Base-by-base conservation (phyloP, 345 rosid species). In the Ceriops zippeliana region DNA sequence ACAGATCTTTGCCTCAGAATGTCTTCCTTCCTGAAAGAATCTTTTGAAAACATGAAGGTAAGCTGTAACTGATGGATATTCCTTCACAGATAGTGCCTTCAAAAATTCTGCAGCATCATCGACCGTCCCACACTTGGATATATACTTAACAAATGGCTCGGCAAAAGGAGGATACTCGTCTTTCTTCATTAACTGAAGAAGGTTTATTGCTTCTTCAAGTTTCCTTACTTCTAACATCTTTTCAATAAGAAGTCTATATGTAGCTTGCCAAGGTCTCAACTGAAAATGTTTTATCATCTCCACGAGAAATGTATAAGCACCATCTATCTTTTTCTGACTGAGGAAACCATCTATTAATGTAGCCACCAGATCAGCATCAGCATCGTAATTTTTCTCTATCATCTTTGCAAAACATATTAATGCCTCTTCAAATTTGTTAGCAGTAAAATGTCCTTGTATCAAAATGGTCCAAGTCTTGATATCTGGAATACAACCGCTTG, bases 381-480 rank as follows among this genome's bases (percentile, higher is more conserved):
- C 67, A 75, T 79, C 68, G 11, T 66, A 71, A 65, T 77, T 77
- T 76, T 74, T 86, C 82, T 83, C 85, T 76, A 86, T 49, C 93
- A 91, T 84, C 68, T 71, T 80, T 15, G 86, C 85, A 61, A 89
- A 84, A 73, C 82, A 80, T 60, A 70, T 60, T 6, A 90, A 81
- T 30, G 93, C 98, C 70, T 78, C 74, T 26, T 85, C 93, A 1
- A 87, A 67, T 80, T 86, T 82, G 52, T 77, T 73, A 70, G 88
- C 89, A 66, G 54, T 83, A 78, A 89, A 93, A 65, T 83, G 90
- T 52, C 96, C 96, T 77, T 89, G 87, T 73, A 90, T 93, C 81
- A 93, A 83, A 74, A 89, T 84, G 46, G 98, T 93, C 98, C 98
- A 93, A 5, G 92, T 93, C 75, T 81, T 90, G 63, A 89, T 76